Conservation (phyloP, 805 yeast genomes). For the Candida maesae region DNA sequence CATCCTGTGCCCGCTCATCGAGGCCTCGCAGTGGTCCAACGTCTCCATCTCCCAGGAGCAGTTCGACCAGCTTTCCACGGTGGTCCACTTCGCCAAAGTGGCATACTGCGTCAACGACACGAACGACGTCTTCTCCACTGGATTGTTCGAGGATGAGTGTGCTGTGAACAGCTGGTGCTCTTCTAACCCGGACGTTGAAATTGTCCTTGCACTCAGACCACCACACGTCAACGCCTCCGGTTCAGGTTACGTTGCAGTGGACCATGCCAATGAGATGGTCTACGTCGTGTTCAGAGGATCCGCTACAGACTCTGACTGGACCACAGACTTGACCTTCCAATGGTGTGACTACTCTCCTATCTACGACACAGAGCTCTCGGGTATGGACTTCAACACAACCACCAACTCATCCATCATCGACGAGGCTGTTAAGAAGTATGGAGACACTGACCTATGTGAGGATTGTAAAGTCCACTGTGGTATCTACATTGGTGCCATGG, state of each 20-base stretch:
- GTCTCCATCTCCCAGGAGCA: slow-evolving; percentile 13
- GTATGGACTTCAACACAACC: slow-evolving; percentile 2
- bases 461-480: slow-evolving; percentile 65
- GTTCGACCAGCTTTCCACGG: slow-evolving; percentile 15
- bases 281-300: slow-evolving; percentile 64
- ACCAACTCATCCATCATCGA: neutral
- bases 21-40: slow-evolving; percentile 10
- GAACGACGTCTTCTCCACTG: slow-evolving; percentile 4
- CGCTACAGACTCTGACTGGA: slow-evolving; percentile 57
- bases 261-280: slow-evolving; percentile 40
- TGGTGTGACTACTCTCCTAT: slow-evolving; percentile 46
- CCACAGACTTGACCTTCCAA: slow-evolving; percentile 48
- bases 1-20: neutral
- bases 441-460: slow-evolving; percentile 33
- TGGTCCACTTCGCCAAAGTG: slow-evolving; percentile 19
- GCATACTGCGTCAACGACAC: slow-evolving; percentile 19
- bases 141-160: slow-evolving; percentile 16
- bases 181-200: slow-evolving; percentile 9
- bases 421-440: slow-evolving; percentile 4
- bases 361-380: slow-evolving; percentile 1
- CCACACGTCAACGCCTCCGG: slow-evolving; percentile 39
- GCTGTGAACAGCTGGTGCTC: slow-evolving; percentile 20
- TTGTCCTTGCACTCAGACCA: slow-evolving; percentile 16
- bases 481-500: slow-evolving; percentile 44
- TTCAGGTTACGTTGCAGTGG: slow-evolving; percentile 53